Percentiles rank a stretch among this genome's conserved stretches.
Evolutionary conservation across 192 early-diverging fungal species (phyloP).

Genomic region (Borealophlyctis nickersoniae): DNA sequence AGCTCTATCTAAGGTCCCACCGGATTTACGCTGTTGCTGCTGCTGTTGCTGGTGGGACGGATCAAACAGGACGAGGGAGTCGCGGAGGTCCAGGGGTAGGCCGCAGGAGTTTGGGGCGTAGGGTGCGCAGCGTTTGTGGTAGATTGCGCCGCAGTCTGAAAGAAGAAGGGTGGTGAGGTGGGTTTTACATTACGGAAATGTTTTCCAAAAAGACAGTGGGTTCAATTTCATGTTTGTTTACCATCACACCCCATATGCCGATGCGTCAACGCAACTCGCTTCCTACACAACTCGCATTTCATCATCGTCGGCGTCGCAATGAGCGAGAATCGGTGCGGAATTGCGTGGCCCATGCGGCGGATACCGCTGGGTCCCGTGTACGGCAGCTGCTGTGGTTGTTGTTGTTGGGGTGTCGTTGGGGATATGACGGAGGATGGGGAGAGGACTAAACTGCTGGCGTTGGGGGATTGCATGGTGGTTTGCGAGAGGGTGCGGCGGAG

Average conservation of each 20-base stretch:
- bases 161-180: no score
- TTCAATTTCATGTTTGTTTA: no score
- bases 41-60: no score
- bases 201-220: no score
- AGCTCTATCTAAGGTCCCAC: no score
- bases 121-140: conserved; percentile 29
- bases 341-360: conserved; percentile 14
- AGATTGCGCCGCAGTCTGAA: conserved; percentile 20
- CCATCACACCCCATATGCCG: conserved; percentile 32
- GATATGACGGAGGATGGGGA: background rate
- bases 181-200: no score
- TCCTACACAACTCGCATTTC: conserved; percentile 23
- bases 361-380: background rate
- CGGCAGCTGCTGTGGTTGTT: background rate
- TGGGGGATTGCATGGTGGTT: background rate
- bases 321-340: conserved; percentile 30
- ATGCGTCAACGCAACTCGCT: conserved; percentile 20
- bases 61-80: background rate
- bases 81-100: conserved; percentile 3
- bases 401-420: background rate
- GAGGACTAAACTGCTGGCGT: background rate
- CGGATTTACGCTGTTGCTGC: no score
- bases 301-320: conserved; percentile 14
- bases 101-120: conserved; percentile 20
- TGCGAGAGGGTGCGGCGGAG: no score